Base-by-base conservation (phyloP, 495 filamentous ascomycete genomes). In the Schizothecium vesticola region DNA sequence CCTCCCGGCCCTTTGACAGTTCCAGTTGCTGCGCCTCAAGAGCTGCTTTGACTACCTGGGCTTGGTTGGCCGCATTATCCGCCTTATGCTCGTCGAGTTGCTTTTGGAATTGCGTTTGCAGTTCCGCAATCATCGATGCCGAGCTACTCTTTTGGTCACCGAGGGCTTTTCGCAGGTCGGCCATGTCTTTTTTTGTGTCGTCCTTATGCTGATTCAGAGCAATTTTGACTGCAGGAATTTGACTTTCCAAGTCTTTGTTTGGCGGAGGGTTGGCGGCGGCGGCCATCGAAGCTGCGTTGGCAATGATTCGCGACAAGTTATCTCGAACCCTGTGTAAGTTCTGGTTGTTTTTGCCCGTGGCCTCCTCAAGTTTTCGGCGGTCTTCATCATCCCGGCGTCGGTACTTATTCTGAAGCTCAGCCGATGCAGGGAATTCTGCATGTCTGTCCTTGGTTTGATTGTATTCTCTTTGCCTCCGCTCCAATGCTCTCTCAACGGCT, bases 371-470 rank as follows among this genome's bases (percentile, higher is more conserved):
- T 61, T 13, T 65, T 56, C 19, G 66, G 13, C 1, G 22, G 62
- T 25, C 16, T 23, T 43, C 29, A 19, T 59, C 26, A 61, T 63
- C 64, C 43, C 69, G 64, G 12, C 23, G 11, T n/a, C 58, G 26
- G 43, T 66, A 66, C 63, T 69, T 70, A 12, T 71, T 74, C 28
- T 76, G 75, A 8, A 79, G 59, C 55, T 79, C 77, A 0, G 73
- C 69, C 0, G 77, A 23, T 6, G 75, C 76, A 13, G 76, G 73
- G 25, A 78, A 77, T 4, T 76, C 75, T n/a, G 67, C 68, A 65
- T 72, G 69, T 31, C 73, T 77, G 1, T 57, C 43, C 57, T 55
- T 67, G 0, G 71, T 63, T 28, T 61, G 75, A 6, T 77, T 61
- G 61, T 74, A 74, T 29, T 78, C 76, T 0, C 31, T 61, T 22